Percentiles rank a stretch among this genome's conserved stretches.
Conservation (phyloP, 257 asterid genomes). For the Lithospermum erythrorhizon region DNA sequence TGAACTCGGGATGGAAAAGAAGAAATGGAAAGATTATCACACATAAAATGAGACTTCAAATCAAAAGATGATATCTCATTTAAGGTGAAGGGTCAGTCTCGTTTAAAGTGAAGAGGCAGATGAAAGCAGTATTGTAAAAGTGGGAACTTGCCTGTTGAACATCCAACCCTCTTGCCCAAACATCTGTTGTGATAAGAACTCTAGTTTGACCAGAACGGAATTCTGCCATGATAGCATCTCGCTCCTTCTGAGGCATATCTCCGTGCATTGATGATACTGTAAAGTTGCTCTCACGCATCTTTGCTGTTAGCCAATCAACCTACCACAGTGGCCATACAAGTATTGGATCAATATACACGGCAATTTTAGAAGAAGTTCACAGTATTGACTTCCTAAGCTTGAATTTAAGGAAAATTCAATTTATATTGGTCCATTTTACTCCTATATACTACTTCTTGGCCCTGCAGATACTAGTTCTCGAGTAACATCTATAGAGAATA, state of each 20-base stretch:
- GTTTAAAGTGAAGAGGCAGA: background rate
- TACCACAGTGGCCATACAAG: constrained; percentile 16
- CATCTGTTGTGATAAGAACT: constrained; percentile 95
- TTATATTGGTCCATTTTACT: too few relatives aligned
- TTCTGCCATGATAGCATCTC: constrained; percentile 87
- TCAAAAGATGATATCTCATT: background rate
- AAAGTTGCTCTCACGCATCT: constrained; percentile 83
- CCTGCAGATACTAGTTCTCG: too few relatives aligned
- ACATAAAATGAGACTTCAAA: background rate
- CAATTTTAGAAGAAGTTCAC: too few relatives aligned
- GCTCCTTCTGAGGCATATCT: constrained; percentile 96
- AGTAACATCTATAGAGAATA: too few relatives aligned
- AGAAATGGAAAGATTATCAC: background rate
- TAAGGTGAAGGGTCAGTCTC: background rate
- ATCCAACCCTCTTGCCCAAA: constrained; percentile 98
- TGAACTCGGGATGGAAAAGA: too few relatives aligned
- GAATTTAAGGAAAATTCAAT: too few relatives aligned
- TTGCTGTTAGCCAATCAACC: constrained; percentile 92
- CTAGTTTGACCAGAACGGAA: constrained; percentile 78
- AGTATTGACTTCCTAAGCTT: too few relatives aligned
- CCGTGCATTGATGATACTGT: constrained; percentile 98
- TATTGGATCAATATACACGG: background rate
- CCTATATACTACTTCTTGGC: too few relatives aligned
- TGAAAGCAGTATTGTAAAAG: background rate
- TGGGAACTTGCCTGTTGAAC: constrained; percentile 73